Base-by-base conservation (phyloP, 2,329 filamentous ascomycete species). In the Cercospora sojina region DNA sequence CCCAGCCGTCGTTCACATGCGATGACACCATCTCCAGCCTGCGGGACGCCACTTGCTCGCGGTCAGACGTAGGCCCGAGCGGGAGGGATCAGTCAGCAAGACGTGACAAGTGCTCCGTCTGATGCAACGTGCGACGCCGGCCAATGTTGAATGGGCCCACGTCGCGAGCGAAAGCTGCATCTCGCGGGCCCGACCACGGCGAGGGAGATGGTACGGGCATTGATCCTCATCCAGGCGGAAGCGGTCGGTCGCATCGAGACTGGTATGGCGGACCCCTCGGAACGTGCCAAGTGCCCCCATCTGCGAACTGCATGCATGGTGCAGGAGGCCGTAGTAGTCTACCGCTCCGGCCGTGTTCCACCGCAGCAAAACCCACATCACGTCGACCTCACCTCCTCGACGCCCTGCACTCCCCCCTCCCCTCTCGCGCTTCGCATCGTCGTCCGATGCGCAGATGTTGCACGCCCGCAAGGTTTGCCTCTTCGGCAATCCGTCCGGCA, bases 71-170 rank as follows among this genome's bases (percentile, higher is more conserved):
- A 43, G 25, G 35, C 13, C 23, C 32, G 38, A 59, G 32, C 35
- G 57, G 57, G 5, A 27, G 25, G 31, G 47, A 35, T 20, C 31
- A 27, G 56, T 25, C 35, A 43, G 57, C 35, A 31, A 59, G 57
- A 35, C 25, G 56, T 59, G 20, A 35, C 12, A 35, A 29, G 18
- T 13, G 29, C n/a, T 41, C 56, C 32, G 56, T 25, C 23, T 23
- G 27, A 59, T 59, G 56, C 56, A 59, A 38, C 32, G 56, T 25
- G 56, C 53, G 31, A 57, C 53, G n/a, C n/a, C 27, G 25, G 25
- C 25, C 53, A 31, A 57, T n/a, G n/a, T n/a, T n/a, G n/a, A n/a
- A n/a, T 35, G 32, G 32, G 13, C 32, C 32, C 13, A 1, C 13
- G 5, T 35, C 32, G 12, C 32, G 32, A 35, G 2, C 32, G 32